phyloP scores from a whole-genome alignment of 345 rosid genomes.

The thale cress (Arabidopsis thaliana) region TAIR10.1 NC_003075.7:1105501-1106000 shows the following conservation, averaged over 20 bases:
- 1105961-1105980: slow-evolving; percentile 25
- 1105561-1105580: slow-evolving; percentile 42
- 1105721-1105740: slow-evolving; percentile 47
- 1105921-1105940: slow-evolving; percentile 37
- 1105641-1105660: slow-evolving; percentile 51
- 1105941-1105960: slow-evolving; percentile 34
- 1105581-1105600: slow-evolving; percentile 56
- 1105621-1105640: slow-evolving; percentile 45
- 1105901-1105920: slow-evolving; percentile 38
- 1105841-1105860: slow-evolving; percentile 46
- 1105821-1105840: slow-evolving; percentile 44
- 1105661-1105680: slow-evolving; percentile 53
- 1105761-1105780: slow-evolving; percentile 42
- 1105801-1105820: slow-evolving; percentile 40
- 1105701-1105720: slow-evolving; percentile 39
- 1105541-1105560: slow-evolving; percentile 45
- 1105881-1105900: slow-evolving; percentile 39
- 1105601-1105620: slow-evolving; percentile 44
- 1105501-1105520: slow-evolving; percentile 40
- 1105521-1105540: slow-evolving; percentile 45
- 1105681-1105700: slow-evolving; percentile 35
- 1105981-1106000: slow-evolving; percentile 45
- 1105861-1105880: slow-evolving; percentile 39
- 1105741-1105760: slow-evolving; percentile 46
- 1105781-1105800: slow-evolving; percentile 34